These are phyloP conservation scores for Dryadomyces quercivorus DNA, from an alignment of 2,329 filamentous ascomycete species.

Conservation along the genomic window DNA sequence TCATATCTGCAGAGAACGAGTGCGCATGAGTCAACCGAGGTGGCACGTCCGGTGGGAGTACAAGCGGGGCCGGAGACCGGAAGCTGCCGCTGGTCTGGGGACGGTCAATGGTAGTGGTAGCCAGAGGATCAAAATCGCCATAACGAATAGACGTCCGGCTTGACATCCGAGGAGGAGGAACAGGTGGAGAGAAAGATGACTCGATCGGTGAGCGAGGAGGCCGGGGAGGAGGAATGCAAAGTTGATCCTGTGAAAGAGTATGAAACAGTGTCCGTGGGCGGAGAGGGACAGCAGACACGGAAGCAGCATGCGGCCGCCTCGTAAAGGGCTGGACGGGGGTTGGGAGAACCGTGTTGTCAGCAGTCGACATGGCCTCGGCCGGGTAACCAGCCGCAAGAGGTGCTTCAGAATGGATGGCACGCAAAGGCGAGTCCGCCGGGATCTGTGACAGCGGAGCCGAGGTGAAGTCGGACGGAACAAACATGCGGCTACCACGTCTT, in stretches of 20 bases:
- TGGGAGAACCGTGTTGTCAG: conserved; percentile 3
- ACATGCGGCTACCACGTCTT: conserved; percentile 25
- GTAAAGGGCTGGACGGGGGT: conserved; percentile 13
- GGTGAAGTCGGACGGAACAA: conserved; percentile 32
- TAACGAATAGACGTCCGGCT: conserved; percentile 38
- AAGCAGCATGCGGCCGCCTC: conserved; percentile 16
- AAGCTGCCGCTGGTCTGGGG: conserved; percentile 33
- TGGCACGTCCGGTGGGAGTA: conserved; percentile 9
- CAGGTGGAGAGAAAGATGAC: conserved; percentile 22
- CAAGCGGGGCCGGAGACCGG: conserved; percentile 18
- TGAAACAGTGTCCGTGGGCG: conserved; percentile 28
- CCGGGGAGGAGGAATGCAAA: conserved; percentile 33
- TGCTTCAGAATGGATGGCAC: conserved; percentile 18
- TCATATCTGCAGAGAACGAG: conserved; percentile 16
- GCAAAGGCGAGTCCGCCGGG: conserved; percentile 22
- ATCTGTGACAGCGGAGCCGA: conserved; percentile 24
- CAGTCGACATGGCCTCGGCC: conserved; percentile 22
- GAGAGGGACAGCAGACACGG: conserved; percentile 6
- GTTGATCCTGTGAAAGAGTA: conserved; percentile 36
- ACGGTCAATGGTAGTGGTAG: conserved; percentile 25
- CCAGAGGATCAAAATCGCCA: conserved; percentile 28
- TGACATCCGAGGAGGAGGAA: conserved; percentile 40
- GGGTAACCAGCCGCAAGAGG: no score
- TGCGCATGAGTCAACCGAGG: conserved; percentile 26
- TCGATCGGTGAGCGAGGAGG: conserved; percentile 36